Conservation (phyloP, 371 early-diverging fungal species). For the Mucor circinelloides region DNA sequence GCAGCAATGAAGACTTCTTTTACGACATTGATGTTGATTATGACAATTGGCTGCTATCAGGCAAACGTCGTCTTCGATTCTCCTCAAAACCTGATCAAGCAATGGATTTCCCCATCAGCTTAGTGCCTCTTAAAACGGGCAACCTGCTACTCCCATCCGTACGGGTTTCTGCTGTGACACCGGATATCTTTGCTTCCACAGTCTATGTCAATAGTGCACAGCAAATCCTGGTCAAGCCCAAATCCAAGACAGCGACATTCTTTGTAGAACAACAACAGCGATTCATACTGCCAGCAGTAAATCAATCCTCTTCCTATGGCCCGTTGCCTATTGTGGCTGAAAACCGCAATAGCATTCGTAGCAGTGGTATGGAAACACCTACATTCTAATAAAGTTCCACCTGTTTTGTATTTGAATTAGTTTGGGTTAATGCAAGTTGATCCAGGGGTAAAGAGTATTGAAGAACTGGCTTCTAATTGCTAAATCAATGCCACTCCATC, state of each 20-base stretch:
- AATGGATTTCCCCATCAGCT: conserved; percentile 54
- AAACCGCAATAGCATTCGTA: neutral
- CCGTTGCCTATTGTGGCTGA: neutral
- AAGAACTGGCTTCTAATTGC: too few relatives aligned
- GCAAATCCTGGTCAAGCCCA: conserved; percentile 64
- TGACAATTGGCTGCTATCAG: conserved; percentile 72
- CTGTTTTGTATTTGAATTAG: too few relatives aligned
- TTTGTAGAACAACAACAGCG: conserved; percentile 70
- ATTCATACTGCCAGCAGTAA: conserved; percentile 29
- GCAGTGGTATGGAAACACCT: neutral
- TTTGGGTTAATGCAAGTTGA: neutral
- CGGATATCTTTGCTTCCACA: conserved; percentile 58
- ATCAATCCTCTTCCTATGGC: neutral
- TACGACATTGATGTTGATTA: conserved; percentile 74
- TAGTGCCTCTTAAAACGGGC: conserved; percentile 72
- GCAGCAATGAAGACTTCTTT: conserved; percentile 45
- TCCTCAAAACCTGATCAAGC: conserved; percentile 59
- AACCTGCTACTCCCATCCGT: conserved; percentile 62
- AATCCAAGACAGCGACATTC: conserved; percentile 68
- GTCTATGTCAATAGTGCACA: conserved; percentile 67
- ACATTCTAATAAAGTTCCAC: neutral
- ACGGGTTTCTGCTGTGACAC: conserved; percentile 50
- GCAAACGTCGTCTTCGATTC: conserved; percentile 65
- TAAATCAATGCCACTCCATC: too few relatives aligned
- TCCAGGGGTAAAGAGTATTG: neutral